Base-by-base conservation (phyloP, 192 early-diverging fungal species). In the Linderina pennispora region DNA sequence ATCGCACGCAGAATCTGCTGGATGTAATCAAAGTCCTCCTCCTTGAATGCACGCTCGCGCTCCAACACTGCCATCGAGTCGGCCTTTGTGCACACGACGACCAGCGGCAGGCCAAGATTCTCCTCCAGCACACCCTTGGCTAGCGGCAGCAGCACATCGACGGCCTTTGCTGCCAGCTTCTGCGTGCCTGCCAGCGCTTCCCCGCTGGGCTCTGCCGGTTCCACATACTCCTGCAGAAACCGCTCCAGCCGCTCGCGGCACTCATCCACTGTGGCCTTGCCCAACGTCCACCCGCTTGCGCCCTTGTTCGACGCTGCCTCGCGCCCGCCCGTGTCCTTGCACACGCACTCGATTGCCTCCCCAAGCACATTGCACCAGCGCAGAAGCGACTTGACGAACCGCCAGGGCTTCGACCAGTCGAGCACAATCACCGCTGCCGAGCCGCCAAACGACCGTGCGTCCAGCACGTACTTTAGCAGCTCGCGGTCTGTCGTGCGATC, bases 11-110 rank as follows among this genome's bases (percentile, higher is more conserved):
- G 70, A 19, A 80, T 77, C 58, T 96, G 92, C 61, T 96, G 93
- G 50, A 98, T 90, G 63, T 84, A 94, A 60, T 98, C 95, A 69
- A 98, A 94, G 32, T 85, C 84, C 48, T 94, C 92, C 40, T 98
- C 93, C 55, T 81, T 82, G 62, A 80, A 95, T 15, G 83, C 90
- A 21, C 78, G 67, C 26, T 90, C 86, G 32, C 85, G 80, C 67
- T 94, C 92, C 50, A 94, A 57, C 26, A 53, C 57, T 51, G 66
- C 74, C 43, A 89, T 80, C 10, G 75, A 49, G 48, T 98, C 94
- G 8, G 73, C 54, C 50, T 97, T 97, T 45, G 80, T 72, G 60
- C 88, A 91, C 26, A 96, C 91, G 4, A 98, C 67, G n/a, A 87
- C 72, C 21, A 98, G 77, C 2, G 91, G 91, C 23, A 98, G 64